Evolutionary conservation across 257 asterid species (phyloP).

Genomic region (Catharanthus roseus): DNA sequence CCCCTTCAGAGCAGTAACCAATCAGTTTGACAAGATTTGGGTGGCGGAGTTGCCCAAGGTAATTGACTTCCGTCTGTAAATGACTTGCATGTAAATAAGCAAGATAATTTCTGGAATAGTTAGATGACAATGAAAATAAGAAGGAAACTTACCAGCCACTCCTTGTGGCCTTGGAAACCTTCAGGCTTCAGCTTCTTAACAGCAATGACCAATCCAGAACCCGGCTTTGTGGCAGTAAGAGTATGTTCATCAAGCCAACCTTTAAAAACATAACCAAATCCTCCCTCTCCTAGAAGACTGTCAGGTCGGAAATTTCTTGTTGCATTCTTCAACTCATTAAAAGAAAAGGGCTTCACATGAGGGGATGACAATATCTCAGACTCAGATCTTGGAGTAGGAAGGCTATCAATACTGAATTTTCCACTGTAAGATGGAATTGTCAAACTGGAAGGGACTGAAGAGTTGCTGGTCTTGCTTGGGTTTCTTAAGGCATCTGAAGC

Average conservation of each 20-base stretch:
- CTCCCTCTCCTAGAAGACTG: constrained; percentile 97
- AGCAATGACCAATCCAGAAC: constrained; percentile 89
- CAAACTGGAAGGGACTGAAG: constrained; percentile 46
- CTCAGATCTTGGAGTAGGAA: constrained; percentile 88
- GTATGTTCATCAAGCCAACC: constrained; percentile 88
- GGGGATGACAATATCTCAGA: constrained; percentile 72
- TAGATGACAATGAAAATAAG: not conserved
- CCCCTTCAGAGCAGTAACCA: constrained; percentile 89
- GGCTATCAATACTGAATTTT: constrained; percentile 53
- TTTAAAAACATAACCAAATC: constrained; percentile 87
- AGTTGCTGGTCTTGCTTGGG: constrained; percentile 43
- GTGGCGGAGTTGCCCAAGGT: constrained; percentile 92
- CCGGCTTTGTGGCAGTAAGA: constrained; percentile 69
- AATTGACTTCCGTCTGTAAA: constrained; percentile 90
- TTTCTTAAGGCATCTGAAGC: constrained; percentile 43
- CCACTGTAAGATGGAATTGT: constrained; percentile 50
- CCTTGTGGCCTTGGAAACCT: constrained; percentile 97
- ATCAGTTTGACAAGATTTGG: constrained; percentile 85
- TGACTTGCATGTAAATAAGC: not conserved
- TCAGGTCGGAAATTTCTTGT: constrained; percentile 87
- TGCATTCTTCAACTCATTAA: constrained; percentile 74
- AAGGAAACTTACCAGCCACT: constrained; percentile 80
- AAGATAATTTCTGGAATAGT: not conserved
- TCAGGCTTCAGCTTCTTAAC: constrained; percentile 94
- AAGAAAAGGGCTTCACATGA: constrained; percentile 66